phyloP scores from a whole-genome alignment of 768 basidiomycete species.

The Lentinula edodes region DNA sequence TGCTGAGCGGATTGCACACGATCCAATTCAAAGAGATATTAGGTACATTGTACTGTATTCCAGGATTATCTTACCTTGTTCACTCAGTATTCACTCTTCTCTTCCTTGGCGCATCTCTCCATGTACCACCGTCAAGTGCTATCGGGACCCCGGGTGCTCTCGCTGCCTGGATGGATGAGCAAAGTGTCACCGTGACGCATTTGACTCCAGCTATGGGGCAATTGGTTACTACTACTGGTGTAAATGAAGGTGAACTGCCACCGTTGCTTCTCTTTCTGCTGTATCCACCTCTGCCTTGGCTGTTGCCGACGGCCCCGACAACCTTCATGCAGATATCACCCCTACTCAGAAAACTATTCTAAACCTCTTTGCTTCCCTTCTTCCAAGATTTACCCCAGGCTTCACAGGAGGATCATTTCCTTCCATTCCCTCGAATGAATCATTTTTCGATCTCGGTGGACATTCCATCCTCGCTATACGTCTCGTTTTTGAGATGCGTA shows the following conservation, averaged over 20 bases:
- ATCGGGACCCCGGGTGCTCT: constrained; percentile 95
- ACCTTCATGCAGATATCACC: constrained; percentile 8
- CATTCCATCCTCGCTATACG: constrained; percentile 98
- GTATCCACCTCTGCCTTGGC: constrained; percentile 26
- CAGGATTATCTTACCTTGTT: constrained; percentile 7
- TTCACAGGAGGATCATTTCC: constrained; percentile 44
- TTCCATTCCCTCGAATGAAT: constrained; percentile 83
- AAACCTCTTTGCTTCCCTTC: constrained; percentile 76
- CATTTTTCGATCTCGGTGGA: constrained; percentile 97
- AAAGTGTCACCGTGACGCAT: constrained; percentile 90
- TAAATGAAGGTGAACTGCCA: constrained; percentile 27
- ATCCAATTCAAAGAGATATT: constrained; percentile 99
- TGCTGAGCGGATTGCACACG: constrained; percentile 99
- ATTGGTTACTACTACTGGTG: constrained; percentile 52
- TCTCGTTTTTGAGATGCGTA: constrained; percentile 94
- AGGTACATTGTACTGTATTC: constrained; percentile 28
- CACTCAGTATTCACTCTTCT: constrained; percentile 91
- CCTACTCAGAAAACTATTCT: constrained; percentile 51
- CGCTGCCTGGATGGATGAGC: constrained; percentile 97
- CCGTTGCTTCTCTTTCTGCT: constrained; percentile 25
- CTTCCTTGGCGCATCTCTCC: constrained; percentile 92
- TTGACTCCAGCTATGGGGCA: constrained; percentile 99
- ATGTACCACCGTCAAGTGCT: constrained; percentile 94
- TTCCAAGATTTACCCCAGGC: constrained; percentile 38
- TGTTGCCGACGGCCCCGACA: not conserved